These are phyloP conservation scores for Pythium biforme DNA, from an alignment of 352 stramenopile species.

Conservation along the genomic window DNA sequence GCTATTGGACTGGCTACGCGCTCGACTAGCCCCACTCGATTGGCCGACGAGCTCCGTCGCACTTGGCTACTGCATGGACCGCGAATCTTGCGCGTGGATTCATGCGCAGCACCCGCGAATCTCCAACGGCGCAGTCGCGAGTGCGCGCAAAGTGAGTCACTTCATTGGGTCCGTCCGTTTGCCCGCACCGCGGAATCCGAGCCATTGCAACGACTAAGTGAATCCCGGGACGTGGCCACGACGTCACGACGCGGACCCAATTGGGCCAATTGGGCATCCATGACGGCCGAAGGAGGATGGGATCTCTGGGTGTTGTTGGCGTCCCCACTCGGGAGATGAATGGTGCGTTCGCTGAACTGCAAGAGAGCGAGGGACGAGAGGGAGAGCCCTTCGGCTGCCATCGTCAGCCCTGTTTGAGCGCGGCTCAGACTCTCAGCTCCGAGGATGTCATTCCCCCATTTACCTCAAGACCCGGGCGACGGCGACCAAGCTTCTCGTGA, in stretches of 20 bases:
- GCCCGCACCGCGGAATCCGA: neutral
- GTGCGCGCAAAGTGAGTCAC: no score
- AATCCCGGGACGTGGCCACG: neutral
- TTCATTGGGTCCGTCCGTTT: no score
- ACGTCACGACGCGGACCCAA: neutral
- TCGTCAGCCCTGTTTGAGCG: no score
- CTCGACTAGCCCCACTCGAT: neutral
- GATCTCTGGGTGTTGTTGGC: no score
- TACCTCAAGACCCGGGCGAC: conserved; percentile 3
- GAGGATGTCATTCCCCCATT: neutral
- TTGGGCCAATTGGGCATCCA: no score
- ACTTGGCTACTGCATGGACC: neutral
- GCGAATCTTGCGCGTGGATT: conserved; percentile 3
- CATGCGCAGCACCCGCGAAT: neutral
- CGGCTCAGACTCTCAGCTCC: neutral
- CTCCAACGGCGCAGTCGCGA: neutral
- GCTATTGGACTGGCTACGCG: neutral
- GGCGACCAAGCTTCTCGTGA: neutral
- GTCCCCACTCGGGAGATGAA: no score
- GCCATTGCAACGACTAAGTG: neutral
- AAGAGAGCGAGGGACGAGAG: neutral
- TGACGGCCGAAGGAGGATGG: no score
- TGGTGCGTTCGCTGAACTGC: neutral
- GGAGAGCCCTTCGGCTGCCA: no score
- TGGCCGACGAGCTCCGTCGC: neutral